Percentiles rank a stretch among this genome's conserved stretches.
Evolutionary conservation across 768 basidiomycete genomes (phyloP).

Genomic region (Coprinellus micaceus): DNA sequence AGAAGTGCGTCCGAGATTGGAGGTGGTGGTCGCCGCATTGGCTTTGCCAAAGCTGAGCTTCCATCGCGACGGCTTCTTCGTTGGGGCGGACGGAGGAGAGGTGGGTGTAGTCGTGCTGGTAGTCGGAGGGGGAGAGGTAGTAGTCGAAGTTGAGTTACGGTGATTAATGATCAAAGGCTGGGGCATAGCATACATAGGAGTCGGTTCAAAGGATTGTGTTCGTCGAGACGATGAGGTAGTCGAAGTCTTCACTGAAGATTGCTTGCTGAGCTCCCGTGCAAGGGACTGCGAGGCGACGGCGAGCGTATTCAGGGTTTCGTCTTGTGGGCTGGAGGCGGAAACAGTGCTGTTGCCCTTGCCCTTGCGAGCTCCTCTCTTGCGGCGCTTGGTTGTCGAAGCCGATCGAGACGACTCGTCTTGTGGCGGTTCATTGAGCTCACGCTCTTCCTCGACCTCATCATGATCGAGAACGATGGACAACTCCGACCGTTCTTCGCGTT

Average conservation of each 20-base stretch:
- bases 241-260: constrained; percentile 40
- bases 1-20: constrained; percentile 35
- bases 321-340: constrained; percentile 35
- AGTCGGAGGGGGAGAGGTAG: constrained; percentile 14
- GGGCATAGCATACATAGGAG: constrained; percentile 43
- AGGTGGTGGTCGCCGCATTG: constrained; percentile 33
- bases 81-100: constrained; percentile 29
- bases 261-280: constrained; percentile 78
- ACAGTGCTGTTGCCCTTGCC: constrained; percentile 57
- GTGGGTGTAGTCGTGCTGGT: constrained; percentile 17
- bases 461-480: constrained; percentile 55
- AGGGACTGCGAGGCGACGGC: constrained; percentile 79
- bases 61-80: constrained; percentile 87
- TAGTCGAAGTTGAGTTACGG: constrained; percentile 15
- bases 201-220: constrained; percentile 38
- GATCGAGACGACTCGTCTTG: constrained; percentile 50
- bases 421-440: constrained; percentile 39
- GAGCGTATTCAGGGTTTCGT: constrained; percentile 63
- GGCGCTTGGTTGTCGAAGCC: constrained; percentile 70
- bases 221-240: constrained; percentile 19
- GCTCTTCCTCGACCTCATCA: constrained; percentile 45
- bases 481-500: constrained; percentile 40
- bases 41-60: constrained; percentile 71
- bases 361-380: constrained; percentile 84
- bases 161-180: constrained; percentile 26